These are phyloP conservation scores for Rubia yunnanensis DNA, from an alignment of 257 asterid species.

Conservation along the genomic window DNA sequence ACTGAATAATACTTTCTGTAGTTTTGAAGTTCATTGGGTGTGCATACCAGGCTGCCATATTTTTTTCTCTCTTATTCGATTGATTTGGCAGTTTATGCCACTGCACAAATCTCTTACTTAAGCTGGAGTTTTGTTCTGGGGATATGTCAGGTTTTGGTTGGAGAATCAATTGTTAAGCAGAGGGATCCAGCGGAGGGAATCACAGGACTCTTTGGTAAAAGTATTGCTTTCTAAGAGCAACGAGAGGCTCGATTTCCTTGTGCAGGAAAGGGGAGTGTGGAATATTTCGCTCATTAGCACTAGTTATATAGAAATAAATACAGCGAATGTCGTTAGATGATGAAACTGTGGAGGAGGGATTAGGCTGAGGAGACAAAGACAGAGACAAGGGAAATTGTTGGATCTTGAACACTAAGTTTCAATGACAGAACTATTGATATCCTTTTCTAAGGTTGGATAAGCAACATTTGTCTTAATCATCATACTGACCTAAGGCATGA, in stretches of 20 bases:
- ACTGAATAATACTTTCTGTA: not conserved
- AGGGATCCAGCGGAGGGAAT: slow-evolving; percentile 57
- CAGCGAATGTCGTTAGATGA: not conserved
- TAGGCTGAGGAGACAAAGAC: too few species aligned
- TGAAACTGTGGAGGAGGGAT: too few species aligned
- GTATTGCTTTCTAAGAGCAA: slow-evolving; percentile 36
- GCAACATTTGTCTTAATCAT: too few species aligned
- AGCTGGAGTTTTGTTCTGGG: slow-evolving; percentile 1
- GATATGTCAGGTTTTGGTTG: slow-evolving; percentile 64
- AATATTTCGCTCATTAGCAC: too few species aligned
- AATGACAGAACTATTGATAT: too few species aligned
- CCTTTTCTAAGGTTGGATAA: too few species aligned
- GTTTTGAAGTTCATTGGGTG: not conserved
- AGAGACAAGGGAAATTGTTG: too few species aligned
- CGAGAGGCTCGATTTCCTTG: not conserved
- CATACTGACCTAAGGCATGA: too few species aligned
- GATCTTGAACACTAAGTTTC: too few species aligned
- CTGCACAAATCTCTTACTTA: not conserved
- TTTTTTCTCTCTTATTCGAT: not conserved
- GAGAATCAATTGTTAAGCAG: slow-evolving; percentile 75
- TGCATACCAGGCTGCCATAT: not conserved
- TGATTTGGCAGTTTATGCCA: not conserved
- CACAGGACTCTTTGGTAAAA: slow-evolving; percentile 61
- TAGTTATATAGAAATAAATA: too few species aligned
- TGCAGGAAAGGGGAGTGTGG: too few species aligned